Conservation (phyloP, 129 eudicot species). For the Pseudognaphalium luteoalbum region DNA sequence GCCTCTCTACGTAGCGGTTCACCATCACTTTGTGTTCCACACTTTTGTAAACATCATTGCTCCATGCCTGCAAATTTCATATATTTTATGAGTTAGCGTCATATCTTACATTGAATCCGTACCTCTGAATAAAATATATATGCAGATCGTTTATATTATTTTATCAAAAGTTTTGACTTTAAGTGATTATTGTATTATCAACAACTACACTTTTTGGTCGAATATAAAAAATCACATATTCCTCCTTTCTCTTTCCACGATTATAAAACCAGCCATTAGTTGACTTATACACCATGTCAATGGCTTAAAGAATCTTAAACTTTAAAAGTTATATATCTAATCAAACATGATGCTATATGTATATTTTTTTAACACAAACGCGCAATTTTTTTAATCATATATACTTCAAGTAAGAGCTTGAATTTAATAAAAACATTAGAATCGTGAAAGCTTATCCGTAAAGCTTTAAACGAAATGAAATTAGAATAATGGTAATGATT, state of each 20-base stretch:
- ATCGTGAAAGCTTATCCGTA: too few relatives aligned
- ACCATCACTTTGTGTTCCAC: slow-evolving; percentile 62
- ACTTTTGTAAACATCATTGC: slow-evolving; percentile 54
- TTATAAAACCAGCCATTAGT: slow-evolving; percentile 32
- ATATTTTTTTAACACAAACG: not conserved
- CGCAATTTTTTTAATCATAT: not conserved
- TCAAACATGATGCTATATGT: slow-evolving; percentile 3
- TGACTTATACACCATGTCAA: slow-evolving; percentile 30
- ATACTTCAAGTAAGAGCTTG: too few relatives aligned
- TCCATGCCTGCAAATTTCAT: slow-evolving; percentile 56
- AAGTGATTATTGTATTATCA: slow-evolving; percentile 13
- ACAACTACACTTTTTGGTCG: slow-evolving; percentile 31
- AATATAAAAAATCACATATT: slow-evolving; percentile 30
- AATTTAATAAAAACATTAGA: too few relatives aligned
- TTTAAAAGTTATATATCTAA: slow-evolving; percentile 25
- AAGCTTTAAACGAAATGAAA: too few relatives aligned
- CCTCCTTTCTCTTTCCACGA: slow-evolving; percentile 32
- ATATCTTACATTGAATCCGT: slow-evolving; percentile 22
- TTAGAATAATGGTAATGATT: too few relatives aligned
- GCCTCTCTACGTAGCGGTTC: slow-evolving; percentile 44
- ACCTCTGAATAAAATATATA: slow-evolving; percentile 1
- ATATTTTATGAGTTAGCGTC: slow-evolving; percentile 19
- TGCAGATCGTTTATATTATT: not conserved
- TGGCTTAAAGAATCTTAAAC: slow-evolving; percentile 25
- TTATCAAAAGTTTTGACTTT: not conserved